These are phyloP conservation scores for Pseudogymnoascus pannorum DNA, from an alignment of 2,329 filamentous ascomycete species.

Conservation along the genomic window DNA sequence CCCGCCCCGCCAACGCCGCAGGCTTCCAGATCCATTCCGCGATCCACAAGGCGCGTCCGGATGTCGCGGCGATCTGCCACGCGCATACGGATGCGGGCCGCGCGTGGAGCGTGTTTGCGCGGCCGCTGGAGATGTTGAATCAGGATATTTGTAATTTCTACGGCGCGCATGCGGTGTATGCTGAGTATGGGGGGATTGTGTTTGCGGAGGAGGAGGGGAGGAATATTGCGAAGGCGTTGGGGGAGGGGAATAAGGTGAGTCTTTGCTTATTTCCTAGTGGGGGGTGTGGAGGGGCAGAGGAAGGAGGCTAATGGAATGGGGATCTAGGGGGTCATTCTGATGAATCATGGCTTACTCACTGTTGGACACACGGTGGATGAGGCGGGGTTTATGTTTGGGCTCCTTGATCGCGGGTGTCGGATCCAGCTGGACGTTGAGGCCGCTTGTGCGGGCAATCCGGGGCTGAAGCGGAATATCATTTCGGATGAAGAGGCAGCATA, in stretches of 20 bases:
- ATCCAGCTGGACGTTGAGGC: slow-evolving; percentile 64
- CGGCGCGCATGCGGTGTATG: slow-evolving; percentile 57
- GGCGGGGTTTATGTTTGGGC: slow-evolving; percentile 61
- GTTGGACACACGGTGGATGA: slow-evolving; percentile 68
- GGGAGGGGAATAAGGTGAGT: slow-evolving; percentile 39
- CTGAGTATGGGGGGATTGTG: slow-evolving; percentile 57
- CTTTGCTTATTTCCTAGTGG: background rate
- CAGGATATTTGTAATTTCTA: slow-evolving; percentile 61
- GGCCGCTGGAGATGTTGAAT: slow-evolving; percentile 62
- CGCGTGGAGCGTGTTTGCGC: slow-evolving; percentile 60
- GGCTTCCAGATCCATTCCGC: slow-evolving; percentile 65
- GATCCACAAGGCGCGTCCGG: slow-evolving; percentile 56
- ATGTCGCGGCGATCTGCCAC: slow-evolving; percentile 62
- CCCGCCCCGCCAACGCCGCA: slow-evolving; percentile 55
- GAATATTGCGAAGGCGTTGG: slow-evolving; percentile 56
- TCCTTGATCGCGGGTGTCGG: slow-evolving; percentile 61
- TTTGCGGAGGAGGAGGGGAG: slow-evolving; percentile 56
- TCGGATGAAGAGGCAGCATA: slow-evolving; percentile 48
- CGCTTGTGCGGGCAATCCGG: slow-evolving; percentile 44
- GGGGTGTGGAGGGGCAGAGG: too few species aligned
- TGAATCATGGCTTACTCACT: slow-evolving; percentile 66
- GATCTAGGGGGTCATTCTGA: slow-evolving; percentile 49
- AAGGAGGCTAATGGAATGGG: background rate
- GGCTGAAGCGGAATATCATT: slow-evolving; percentile 44
- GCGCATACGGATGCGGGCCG: slow-evolving; percentile 59